Percentiles rank a stretch among this genome's conserved stretches.
These are phyloP conservation scores for Plasmopara halstedii DNA, from an alignment of 352 stramenopile genomes.

Conservation along the genomic window DNA sequence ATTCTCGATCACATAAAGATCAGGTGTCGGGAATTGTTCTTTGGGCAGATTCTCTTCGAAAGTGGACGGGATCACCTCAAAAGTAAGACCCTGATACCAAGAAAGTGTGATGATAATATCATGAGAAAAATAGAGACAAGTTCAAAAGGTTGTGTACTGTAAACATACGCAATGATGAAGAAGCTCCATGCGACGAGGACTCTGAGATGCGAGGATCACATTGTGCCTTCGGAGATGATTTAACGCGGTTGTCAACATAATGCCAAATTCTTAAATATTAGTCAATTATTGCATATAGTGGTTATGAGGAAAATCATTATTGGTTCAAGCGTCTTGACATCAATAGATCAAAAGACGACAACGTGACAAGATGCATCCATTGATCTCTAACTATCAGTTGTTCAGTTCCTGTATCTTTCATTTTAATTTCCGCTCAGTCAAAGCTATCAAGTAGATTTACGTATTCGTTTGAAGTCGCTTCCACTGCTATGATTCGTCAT, in stretches of 20 bases:
- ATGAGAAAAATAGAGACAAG: not conserved
- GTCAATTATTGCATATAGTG: too few relatives aligned
- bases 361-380: too few relatives aligned
- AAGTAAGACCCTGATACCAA: slow-evolving; percentile 42
- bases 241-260: slow-evolving; percentile 48
- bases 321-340: too few relatives aligned
- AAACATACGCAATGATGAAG: slow-evolving; percentile 57
- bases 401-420: too few relatives aligned
- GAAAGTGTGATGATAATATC: not conserved
- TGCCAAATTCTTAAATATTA: too few relatives aligned
- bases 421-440: too few relatives aligned
- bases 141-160: not conserved
- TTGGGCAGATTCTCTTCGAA: slow-evolving; percentile 82
- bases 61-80: slow-evolving; percentile 72
- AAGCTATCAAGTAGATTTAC: too few relatives aligned
- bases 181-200: slow-evolving; percentile 63
- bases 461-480: too few relatives aligned
- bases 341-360: too few relatives aligned
- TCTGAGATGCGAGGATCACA: slow-evolving; percentile 77
- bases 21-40: slow-evolving; percentile 50
- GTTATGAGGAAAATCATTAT: too few relatives aligned
- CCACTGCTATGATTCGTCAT: too few relatives aligned
- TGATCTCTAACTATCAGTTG: too few relatives aligned
- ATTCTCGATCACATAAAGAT: slow-evolving; percentile 74
- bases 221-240: slow-evolving; percentile 38